These are phyloP conservation scores for Hymenotorrendiella dingleyae DNA, from an alignment of 2,329 filamentous ascomycete genomes.

Conservation along the genomic window DNA sequence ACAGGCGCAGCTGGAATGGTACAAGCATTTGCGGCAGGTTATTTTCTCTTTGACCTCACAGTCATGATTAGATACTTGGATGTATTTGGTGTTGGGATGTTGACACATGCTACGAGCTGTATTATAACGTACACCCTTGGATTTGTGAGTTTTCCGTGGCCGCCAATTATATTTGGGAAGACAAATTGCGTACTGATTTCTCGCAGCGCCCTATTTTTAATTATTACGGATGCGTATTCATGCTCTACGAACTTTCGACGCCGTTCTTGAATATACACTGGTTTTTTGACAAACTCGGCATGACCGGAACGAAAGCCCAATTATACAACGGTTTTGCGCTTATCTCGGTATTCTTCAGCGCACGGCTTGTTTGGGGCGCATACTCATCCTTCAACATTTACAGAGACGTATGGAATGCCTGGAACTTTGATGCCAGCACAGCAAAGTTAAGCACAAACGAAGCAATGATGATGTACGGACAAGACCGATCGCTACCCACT, in stretches of 20 bases:
- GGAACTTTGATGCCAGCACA: constrained; percentile 26
- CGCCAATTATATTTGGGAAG: constrained; percentile 1
- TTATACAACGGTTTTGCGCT: constrained; percentile 72
- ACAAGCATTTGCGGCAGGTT: constrained; percentile 69
- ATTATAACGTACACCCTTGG: constrained; percentile 64
- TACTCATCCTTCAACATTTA: constrained; percentile 64
- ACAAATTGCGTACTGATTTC: constrained; percentile 9
- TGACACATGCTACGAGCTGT: constrained; percentile 63
- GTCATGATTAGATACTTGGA: constrained; percentile 60
- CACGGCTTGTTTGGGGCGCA: constrained; percentile 71
- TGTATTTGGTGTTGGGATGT: constrained; percentile 59
- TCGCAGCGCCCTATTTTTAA: constrained; percentile 71
- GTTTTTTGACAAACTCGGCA: constrained; percentile 79
- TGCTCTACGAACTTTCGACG: constrained; percentile 78
- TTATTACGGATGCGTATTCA: constrained; percentile 72
- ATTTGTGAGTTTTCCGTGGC: constrained; percentile 54
- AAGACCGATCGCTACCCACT: constrained; percentile 44
- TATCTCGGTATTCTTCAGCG: constrained; percentile 66
- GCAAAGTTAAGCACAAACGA: constrained; percentile 32
- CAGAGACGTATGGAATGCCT: constrained; percentile 54
- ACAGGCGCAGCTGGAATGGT: constrained; percentile 65
- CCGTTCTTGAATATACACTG: constrained; percentile 84
- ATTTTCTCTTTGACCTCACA: constrained; percentile 73
- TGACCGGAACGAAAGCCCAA: constrained; percentile 68
- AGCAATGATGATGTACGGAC: constrained; percentile 31